Evolutionary conservation across 768 basidiomycete genomes (phyloP).

Genomic region (Rhodocollybia butyracea): DNA sequence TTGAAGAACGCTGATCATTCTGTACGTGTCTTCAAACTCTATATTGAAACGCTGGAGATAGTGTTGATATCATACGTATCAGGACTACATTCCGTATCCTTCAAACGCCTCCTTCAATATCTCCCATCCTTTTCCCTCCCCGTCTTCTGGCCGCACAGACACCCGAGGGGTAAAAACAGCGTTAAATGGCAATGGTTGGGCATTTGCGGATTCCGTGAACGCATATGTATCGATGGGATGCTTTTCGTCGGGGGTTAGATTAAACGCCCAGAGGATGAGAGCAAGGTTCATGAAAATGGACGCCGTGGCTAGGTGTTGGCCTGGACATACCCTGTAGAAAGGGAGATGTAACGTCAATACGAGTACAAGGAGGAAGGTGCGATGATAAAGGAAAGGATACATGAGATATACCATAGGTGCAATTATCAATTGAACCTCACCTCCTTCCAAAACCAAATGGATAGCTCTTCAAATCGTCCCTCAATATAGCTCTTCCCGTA

Average conservation of each 20-base stretch:
- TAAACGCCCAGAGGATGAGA: constrained; percentile 64
- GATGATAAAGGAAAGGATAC: no score
- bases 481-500: constrained; percentile 38
- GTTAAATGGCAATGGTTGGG: constrained; percentile 61
- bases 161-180: constrained; percentile 28
- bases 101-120: neutral
- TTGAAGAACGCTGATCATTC: no score
- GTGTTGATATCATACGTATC: no score
- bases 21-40: no score
- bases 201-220: constrained; percentile 62
- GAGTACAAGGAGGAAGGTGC: neutral
- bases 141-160: neutral
- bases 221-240: constrained; percentile 57
- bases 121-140: neutral
- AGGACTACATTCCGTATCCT: neutral
- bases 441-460: constrained; percentile 60
- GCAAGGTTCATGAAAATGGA: constrained; percentile 67
- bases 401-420: no score
- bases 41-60: no score
- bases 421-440: neutral
- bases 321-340: constrained; percentile 46
- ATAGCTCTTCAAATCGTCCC: constrained; percentile 50
- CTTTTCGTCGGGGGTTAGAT: constrained; percentile 43
- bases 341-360: neutral
- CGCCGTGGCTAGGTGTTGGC: constrained; percentile 50